phyloP scores from a whole-genome alignment of 495 filamentous ascomycete genomes.

The Penicillium mononematosum region DNA sequence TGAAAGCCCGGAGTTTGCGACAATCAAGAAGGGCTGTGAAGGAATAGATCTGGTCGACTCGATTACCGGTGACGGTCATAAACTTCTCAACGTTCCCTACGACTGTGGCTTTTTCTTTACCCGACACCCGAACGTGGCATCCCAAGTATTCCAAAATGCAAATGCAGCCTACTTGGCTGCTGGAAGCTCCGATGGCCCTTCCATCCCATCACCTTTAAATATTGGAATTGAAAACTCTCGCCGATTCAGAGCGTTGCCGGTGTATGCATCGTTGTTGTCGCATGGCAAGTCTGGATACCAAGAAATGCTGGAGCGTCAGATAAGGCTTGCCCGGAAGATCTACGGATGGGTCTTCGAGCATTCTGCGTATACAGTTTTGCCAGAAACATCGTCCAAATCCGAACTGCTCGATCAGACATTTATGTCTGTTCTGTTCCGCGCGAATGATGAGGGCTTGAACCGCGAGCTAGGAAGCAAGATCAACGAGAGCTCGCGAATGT shows the following conservation, averaged over 20 bases:
- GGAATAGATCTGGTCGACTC: conserved; percentile 86
- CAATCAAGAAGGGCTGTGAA: conserved; percentile 52
- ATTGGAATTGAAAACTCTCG: conserved; percentile 89
- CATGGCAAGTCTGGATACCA: conserved; percentile 71
- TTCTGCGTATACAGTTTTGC: conserved; percentile 64
- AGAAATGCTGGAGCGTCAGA: conserved; percentile 69
- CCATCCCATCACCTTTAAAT: conserved; percentile 79
- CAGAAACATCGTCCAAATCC: conserved; percentile 37
- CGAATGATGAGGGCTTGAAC: conserved; percentile 68
- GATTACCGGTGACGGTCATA: conserved; percentile 83
- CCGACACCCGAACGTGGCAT: conserved; percentile 55
- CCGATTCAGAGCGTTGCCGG: conserved; percentile 83
- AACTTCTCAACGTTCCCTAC: conserved; percentile 94
- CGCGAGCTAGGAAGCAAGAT: conserved; percentile 62
- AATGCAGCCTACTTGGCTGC: conserved; percentile 79
- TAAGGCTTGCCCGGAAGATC: conserved; percentile 65
- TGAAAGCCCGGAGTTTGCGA: conserved; percentile 55
- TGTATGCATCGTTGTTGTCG: conserved; percentile 75
- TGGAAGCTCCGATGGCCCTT: conserved; percentile 26
- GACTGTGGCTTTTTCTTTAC: conserved; percentile 89
- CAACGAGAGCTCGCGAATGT: conserved; percentile 72
- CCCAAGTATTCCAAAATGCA: conserved; percentile 73
- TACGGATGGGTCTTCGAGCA: conserved; percentile 59
- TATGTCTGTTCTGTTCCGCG: conserved; percentile 79
- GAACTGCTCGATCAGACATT: conserved; percentile 53